Base-by-base conservation (phyloP, 768 basidiomycete species). In the Hygrocybe coccinea region DNA sequence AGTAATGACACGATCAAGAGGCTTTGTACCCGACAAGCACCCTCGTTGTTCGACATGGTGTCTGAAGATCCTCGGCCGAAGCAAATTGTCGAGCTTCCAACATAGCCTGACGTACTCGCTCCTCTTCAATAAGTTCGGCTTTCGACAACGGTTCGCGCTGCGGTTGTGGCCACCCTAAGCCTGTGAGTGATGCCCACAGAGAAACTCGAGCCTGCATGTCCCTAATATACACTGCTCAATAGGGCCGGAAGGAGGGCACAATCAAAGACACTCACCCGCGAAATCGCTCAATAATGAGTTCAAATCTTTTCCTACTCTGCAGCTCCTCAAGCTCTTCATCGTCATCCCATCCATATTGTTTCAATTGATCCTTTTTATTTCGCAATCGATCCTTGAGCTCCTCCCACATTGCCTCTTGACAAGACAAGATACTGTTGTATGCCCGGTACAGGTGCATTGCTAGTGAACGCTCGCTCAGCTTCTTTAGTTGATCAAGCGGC, bases 391-490 rank as follows among this genome's bases (percentile, higher is more conserved):
- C 80, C 59, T 79, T 78, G 48, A 88, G 73, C 53, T 86, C 85
- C 58, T 87, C 86, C 85, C 86, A 88, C 84, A 88, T 86, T 25
- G 84, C 80, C 63, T 87, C 86, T 65, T 84, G 80, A 60, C 83
- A 85, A 11, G 83, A 84, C 11, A 86, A 65, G 7, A 88, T 81
- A 17, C 70, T 67, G 60, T 82, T 79, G 57, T 80, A 86, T n/a
- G 81, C 79, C 58, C 77, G 74, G 61, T 85, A 82, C 3, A 88
- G 75, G 55, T 88, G 86, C 83, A 87, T 85, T 0, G 85, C 84
- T 25, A 86, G 74, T 1, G 83, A 83, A 43, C 83, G 77, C 52
- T 85, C 81, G 56, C 71, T 82, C 59, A 86, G 65, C 24, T 66
- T 67, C 53, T 70, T 69, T 4, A 85, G 68, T 52, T 74, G 74